Evolutionary conservation across 108 stramenopile species (phyloP).

Genomic region (Aurantiochytrium sp.): DNA sequence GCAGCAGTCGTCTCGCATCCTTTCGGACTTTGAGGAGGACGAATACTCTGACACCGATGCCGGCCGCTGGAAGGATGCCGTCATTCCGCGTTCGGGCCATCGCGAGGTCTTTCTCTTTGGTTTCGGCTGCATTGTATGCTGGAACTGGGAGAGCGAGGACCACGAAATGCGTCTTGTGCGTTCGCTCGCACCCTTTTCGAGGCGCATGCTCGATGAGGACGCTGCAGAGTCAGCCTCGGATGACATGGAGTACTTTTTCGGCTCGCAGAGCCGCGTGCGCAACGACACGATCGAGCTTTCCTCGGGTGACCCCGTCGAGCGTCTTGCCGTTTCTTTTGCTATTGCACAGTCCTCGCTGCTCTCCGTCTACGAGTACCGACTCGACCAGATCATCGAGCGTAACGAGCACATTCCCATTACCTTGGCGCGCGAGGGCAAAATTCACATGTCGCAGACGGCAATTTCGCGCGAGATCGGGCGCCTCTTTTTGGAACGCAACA

Average conservation of each 20-base stretch:
- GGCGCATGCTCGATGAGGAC: not conserved
- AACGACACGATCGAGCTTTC: constrained; percentile 21
- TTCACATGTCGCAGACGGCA: constrained; percentile 29
- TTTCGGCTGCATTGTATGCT: constrained; percentile 33
- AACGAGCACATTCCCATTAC: constrained; percentile 34
- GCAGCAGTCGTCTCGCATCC: not conserved
- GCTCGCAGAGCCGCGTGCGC: not conserved
- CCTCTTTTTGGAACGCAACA: constrained; percentile 46
- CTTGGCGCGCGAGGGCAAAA: constrained; percentile 44
- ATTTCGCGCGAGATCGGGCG: constrained; percentile 31
- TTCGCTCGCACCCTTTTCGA: not conserved
- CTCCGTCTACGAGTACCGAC: constrained; percentile 44
- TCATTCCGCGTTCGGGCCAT: not conserved
- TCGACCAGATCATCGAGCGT: constrained; percentile 30
- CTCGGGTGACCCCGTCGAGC: constrained; percentile 37
- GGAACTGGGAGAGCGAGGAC: constrained; percentile 23
- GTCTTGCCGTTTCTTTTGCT: constrained; percentile 44
- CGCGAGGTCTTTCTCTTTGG: constrained; percentile 28
- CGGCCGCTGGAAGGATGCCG: not conserved
- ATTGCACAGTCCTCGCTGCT: constrained; percentile 53
- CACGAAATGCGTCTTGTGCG: constrained; percentile 14
- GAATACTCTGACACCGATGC: not conserved
- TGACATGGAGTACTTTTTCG: constrained; percentile 20
- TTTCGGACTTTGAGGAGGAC: constrained; percentile 12
- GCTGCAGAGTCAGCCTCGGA: not conserved